phyloP scores from a whole-genome alignment of 1,139 yeast genomes.

The Debaryomyces udenii region DNA sequence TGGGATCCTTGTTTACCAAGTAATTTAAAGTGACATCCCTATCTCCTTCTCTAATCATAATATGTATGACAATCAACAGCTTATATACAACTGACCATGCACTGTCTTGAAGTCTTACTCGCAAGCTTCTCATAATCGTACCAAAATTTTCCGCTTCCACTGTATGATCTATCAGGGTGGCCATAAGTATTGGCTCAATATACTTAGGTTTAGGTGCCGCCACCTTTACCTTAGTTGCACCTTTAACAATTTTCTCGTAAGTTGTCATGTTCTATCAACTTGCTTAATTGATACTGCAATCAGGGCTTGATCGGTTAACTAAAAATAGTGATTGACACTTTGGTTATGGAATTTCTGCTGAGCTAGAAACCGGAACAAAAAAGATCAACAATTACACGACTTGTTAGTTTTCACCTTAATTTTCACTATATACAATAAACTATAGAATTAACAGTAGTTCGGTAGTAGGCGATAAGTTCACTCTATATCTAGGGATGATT shows the following conservation, averaged over 20 bases:
- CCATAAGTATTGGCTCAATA: constrained; percentile 86
- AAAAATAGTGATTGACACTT: not conserved
- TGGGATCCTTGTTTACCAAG: constrained; percentile 57
- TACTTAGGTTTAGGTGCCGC: constrained; percentile 99
- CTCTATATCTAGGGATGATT: too few relatives aligned
- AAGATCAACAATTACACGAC: constrained; percentile 2
- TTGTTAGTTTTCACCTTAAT: constrained; percentile 1
- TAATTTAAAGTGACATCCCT: constrained; percentile 68
- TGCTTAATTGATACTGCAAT: not conserved
- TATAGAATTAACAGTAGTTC: not conserved
- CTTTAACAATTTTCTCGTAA: constrained; percentile 50
- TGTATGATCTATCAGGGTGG: constrained; percentile 55
- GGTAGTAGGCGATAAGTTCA: too few relatives aligned
- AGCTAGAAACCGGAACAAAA: constrained; percentile 2
- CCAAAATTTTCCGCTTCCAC: constrained; percentile 59
- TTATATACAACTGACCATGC: constrained; percentile 94
- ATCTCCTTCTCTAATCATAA: constrained; percentile 92
- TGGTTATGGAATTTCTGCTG: constrained; percentile 4
- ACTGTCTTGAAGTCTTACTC: constrained; percentile 64
- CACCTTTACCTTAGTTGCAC: constrained; percentile 60
- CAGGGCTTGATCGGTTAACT: not conserved
- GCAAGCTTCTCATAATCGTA: constrained; percentile 68
- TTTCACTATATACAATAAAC: constrained; percentile 8
- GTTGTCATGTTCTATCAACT: constrained; percentile 38
- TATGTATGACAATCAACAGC: constrained; percentile 79